Base-by-base conservation (phyloP, 2,329 filamentous ascomycete genomes). In the Fusarium bulbicola region DNA sequence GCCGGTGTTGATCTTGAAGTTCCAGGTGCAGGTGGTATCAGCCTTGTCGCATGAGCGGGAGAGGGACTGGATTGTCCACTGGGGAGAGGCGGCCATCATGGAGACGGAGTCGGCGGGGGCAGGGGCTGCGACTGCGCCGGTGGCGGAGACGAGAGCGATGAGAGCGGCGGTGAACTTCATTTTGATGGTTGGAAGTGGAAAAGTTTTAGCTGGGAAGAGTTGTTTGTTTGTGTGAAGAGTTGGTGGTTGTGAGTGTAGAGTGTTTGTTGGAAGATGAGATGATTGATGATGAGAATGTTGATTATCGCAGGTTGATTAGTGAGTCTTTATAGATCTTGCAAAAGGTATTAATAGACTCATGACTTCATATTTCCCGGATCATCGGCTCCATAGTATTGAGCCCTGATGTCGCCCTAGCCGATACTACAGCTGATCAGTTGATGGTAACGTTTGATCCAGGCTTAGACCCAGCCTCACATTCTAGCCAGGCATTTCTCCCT, bases 91-190 rank as follows among this genome's bases (percentile, higher is more conserved):
- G 34, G 80, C 81, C 82, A 84, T 84, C 80, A 85, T 85, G 69
- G 81, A 83, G 63, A 75, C 73, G 24, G 74, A 66, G 53, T 74
- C 73, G 26, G 47, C 79, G 34, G 52, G 37, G n/a, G 82, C 79
- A 42, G 81, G 64, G 58, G 80, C 79, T 46, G 81, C 78, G 65
- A 82, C 74, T 75, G 82, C 79, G 66, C 79, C 79, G 24, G 73
- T 63, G 56, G 73, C 70, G 62, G 73, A 73, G 59, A 82, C 63
- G 76, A 82, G 69, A 74, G 79, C 70, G 62, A 80, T 68, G 66
- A 84, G 54, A 74, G 84, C 74, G 68, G 81, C 78, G 63, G 82
- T 80, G 80, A 85, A 77, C 75, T 85, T 82, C 85, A 86, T 86
- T 50, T 59, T 84, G 74, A 65, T 61, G 67, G 78, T 73, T 72